Evolutionary conservation across 2,329 filamentous ascomycete genomes (phyloP).

Genomic region (Aspergillus flavus): DNA sequence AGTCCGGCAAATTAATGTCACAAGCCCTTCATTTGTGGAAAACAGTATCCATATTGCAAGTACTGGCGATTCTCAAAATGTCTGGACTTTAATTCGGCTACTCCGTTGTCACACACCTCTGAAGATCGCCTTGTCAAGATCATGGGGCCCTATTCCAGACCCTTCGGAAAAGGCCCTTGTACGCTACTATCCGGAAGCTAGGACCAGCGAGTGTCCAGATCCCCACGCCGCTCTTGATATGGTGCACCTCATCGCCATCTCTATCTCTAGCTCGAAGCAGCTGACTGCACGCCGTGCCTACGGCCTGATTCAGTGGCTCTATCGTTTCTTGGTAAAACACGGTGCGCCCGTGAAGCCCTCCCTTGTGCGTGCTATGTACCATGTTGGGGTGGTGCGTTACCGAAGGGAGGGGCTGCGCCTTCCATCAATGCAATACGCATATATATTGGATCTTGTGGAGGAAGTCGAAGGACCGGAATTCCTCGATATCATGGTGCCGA

Average conservation of each 20-base stretch:
- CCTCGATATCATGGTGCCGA: constrained; percentile 33
- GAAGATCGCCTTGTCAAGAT: constrained; percentile 39
- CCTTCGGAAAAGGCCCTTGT: constrained; percentile 29
- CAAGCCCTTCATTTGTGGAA: constrained; percentile 33
- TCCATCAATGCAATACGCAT: constrained; percentile 40
- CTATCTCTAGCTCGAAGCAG: constrained; percentile 42
- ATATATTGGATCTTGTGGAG: constrained; percentile 48
- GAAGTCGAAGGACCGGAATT: constrained; percentile 47
- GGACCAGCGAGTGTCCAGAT: constrained; percentile 29
- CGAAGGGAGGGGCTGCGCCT: constrained; percentile 41
- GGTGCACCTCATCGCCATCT: constrained; percentile 49
- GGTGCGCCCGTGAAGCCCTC: constrained; percentile 45
- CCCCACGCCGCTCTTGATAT: constrained; percentile 44
- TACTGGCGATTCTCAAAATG: constrained; percentile 29
- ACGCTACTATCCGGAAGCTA: constrained; percentile 26
- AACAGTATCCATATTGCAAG: constrained; percentile 34
- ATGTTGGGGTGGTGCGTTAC: constrained; percentile 51
- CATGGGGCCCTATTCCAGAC: constrained; percentile 29
- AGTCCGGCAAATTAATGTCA: constrained; percentile 37
- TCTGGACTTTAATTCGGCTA: constrained; percentile 36
- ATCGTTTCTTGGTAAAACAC: constrained; percentile 46
- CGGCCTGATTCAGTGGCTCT: constrained; percentile 51
- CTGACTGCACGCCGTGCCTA: constrained; percentile 46
- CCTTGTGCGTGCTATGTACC: constrained; percentile 53
- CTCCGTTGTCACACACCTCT: constrained; percentile 41